phyloP scores from a whole-genome alignment of 805 yeast genomes.

The Peterozyma xylosa region DNA sequence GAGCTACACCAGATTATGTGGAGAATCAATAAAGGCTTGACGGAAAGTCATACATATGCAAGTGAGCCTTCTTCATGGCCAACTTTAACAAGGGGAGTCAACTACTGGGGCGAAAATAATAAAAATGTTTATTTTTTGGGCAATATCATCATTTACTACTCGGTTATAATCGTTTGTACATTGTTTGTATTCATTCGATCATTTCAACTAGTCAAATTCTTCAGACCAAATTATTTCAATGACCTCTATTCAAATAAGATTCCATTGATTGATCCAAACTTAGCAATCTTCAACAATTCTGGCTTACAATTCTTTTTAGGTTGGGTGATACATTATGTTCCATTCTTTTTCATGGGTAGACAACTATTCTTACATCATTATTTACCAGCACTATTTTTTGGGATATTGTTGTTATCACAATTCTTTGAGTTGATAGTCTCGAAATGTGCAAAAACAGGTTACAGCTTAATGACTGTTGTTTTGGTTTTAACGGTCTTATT shows the following conservation, averaged over 20 bases:
- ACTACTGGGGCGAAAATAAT: slow-evolving; percentile 40
- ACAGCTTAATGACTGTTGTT: slow-evolving; percentile 15
- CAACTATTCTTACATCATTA: slow-evolving; percentile 93
- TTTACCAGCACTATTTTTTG: slow-evolving; percentile 85
- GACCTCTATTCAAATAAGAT: neutral
- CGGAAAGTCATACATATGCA: slow-evolving; percentile 40
- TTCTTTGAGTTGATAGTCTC: slow-evolving; percentile 31
- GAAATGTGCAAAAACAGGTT: slow-evolving; percentile 21
- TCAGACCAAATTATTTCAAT: slow-evolving; percentile 2
- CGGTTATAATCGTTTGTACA: slow-evolving; percentile 28
- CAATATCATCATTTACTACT: slow-evolving; percentile 51
- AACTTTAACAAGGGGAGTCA: slow-evolving; percentile 47
- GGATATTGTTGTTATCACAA: slow-evolving; percentile 35
- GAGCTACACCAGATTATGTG: slow-evolving; percentile 56
- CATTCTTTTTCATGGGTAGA: slow-evolving; percentile 87
- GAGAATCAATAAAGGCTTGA: slow-evolving; percentile 36
- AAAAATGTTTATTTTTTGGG: slow-evolving; percentile 54
- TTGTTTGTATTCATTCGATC: slow-evolving; percentile 14
- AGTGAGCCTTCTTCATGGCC: slow-evolving; percentile 65
- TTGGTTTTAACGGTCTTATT: slow-evolving; percentile 13
- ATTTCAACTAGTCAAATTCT: neutral
- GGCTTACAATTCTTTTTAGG: slow-evolving; percentile 28
- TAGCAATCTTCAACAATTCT: too few species aligned
- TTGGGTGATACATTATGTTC: slow-evolving; percentile 85
- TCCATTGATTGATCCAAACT: too few species aligned